Evolutionary conservation across 1,139 yeast species (phyloP).

Genomic region (Pneumocystis sp.): DNA sequence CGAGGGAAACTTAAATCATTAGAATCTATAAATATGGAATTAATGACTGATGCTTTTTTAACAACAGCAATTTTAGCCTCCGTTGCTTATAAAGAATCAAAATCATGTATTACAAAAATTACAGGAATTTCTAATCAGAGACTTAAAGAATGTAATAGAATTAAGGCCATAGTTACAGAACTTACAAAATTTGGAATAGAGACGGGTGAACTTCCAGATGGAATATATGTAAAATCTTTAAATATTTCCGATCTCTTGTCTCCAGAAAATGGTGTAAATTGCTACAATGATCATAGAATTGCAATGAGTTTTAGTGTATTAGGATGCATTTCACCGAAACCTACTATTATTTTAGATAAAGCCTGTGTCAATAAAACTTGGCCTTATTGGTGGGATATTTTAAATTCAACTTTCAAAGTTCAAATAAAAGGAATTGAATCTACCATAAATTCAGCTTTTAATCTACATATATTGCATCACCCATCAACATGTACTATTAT

Average conservation of each 20-base stretch:
- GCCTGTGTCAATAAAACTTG: slow-evolving; percentile 93
- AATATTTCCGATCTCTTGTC: slow-evolving; percentile 22
- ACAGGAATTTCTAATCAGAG: slow-evolving; percentile 96
- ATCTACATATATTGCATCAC: slow-evolving; percentile 5
- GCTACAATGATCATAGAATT: slow-evolving; percentile 94
- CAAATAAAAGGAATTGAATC: slow-evolving; percentile 55
- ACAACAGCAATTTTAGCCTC: slow-evolving; percentile 97
- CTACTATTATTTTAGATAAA: slow-evolving; percentile 67
- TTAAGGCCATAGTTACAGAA: slow-evolving; percentile 83
- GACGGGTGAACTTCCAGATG: slow-evolving; percentile 67
- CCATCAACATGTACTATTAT: slow-evolving; percentile 30
- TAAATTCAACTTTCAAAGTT: slow-evolving; percentile 54
- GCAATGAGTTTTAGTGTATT: slow-evolving; percentile 93
- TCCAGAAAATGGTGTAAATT: slow-evolving; percentile 41
- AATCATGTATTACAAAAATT: slow-evolving; percentile 50
- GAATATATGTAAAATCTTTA: slow-evolving; percentile 66
- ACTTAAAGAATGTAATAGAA: slow-evolving; percentile 93
- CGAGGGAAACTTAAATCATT: slow-evolving; percentile 54
- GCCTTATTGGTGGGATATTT: slow-evolving; percentile 99
- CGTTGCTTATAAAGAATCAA: slow-evolving; percentile 36
- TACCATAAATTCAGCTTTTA: slow-evolving; percentile 9
- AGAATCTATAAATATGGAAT: slow-evolving; percentile 84
- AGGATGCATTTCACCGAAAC: slow-evolving; percentile 40
- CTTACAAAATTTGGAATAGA: slow-evolving; percentile 78
- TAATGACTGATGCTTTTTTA: slow-evolving; percentile 97